These are phyloP conservation scores for Nothophytophthora sp. DNA, from an alignment of 352 stramenopile species.

Conservation along the genomic window DNA sequence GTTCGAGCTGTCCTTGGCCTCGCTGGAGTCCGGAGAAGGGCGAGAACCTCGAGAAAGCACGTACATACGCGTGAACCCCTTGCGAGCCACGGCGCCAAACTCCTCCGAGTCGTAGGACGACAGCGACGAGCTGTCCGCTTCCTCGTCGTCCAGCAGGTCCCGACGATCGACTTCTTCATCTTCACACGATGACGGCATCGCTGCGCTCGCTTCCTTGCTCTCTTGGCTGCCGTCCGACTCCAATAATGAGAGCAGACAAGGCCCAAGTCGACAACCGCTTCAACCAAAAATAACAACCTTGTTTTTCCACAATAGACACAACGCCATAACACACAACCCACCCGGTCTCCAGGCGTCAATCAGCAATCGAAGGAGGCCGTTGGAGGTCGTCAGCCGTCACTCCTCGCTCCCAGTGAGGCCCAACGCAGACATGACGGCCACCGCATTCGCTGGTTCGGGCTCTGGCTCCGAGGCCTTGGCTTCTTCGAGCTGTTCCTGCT, in stretches of 20 bases:
- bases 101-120: constrained; percentile 63
- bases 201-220: no score
- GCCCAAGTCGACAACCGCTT: neutral
- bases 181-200: constrained; percentile 16
- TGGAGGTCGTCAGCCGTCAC: no score
- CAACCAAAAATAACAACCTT: no score
- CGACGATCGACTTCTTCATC: constrained; percentile 14
- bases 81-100: constrained; percentile 50
- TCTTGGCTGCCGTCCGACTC: neutral
- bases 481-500: neutral
- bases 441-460: neutral
- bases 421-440: neutral
- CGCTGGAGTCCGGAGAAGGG: neutral
- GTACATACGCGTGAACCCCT: constrained; percentile 71
- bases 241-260: neutral
- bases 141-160: constrained; percentile 10
- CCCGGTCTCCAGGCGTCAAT: no score
- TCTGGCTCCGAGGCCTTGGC: neutral
- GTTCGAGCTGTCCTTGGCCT: no score
- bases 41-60: constrained; percentile 28
- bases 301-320: no score
- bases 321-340: no score
- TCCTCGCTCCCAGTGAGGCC: neutral
- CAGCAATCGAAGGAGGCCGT: no score
- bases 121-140: constrained; percentile 25